Percentiles rank a stretch among this genome's conserved stretches.
phyloP scores from a whole-genome alignment of 352 stramenopile species.

The Pythium rishiriense region DNA sequence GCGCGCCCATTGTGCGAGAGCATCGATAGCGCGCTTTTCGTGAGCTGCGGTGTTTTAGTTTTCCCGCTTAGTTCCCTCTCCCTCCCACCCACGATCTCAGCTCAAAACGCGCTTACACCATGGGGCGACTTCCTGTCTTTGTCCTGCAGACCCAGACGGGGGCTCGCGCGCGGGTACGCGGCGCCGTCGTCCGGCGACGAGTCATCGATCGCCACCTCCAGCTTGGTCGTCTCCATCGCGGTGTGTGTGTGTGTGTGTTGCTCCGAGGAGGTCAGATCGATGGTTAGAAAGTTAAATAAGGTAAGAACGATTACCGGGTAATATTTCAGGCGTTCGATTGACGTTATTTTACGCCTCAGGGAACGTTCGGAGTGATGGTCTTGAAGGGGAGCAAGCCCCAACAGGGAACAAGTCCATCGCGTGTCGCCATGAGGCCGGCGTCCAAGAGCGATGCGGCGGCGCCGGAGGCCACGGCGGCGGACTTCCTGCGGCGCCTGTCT shows the following conservation, averaged over 20 bases:
- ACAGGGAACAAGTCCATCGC: too few relatives aligned
- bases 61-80: background rate
- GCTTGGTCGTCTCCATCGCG: conserved; percentile 9
- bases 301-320: too few relatives aligned
- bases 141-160: conserved; percentile 12
- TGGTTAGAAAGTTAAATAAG: background rate
- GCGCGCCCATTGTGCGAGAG: conserved; percentile 2
- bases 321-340: conserved; percentile 16
- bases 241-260: too few relatives aligned
- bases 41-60: background rate
- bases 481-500: conserved; percentile 78
- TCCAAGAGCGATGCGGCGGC: conserved; percentile 30
- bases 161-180: conserved; percentile 15
- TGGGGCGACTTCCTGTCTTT: conserved; percentile 4
- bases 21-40: conserved; percentile 5
- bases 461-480: conserved; percentile 30
- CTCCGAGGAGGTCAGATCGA: background rate
- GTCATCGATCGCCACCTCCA: conserved; percentile 9
- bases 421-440: conserved; percentile 3
- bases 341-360: conserved; percentile 15
- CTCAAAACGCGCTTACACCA: conserved; percentile 9
- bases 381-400: conserved; percentile 22
- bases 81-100: background rate
- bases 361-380: conserved; percentile 25
- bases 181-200: conserved; percentile 16